phyloP scores from a whole-genome alignment of 129 eudicot species.

The Chrysanthemum makinoi region DNA sequence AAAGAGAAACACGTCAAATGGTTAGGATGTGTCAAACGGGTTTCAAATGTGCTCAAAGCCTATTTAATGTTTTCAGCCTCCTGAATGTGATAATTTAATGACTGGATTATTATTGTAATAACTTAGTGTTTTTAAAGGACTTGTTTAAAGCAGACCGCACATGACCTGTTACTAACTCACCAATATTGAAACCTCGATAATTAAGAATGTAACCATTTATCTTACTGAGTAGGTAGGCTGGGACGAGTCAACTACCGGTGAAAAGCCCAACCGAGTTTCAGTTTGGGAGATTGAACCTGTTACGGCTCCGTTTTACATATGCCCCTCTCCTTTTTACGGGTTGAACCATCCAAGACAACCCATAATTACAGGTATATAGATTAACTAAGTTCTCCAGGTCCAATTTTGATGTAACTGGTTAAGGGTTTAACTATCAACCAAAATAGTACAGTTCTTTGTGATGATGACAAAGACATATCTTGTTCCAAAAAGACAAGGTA shows the following conservation, averaged over 20 bases:
- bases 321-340: constrained; percentile 79
- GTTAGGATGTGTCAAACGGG: too few species aligned
- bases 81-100: too few species aligned
- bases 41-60: too few species aligned
- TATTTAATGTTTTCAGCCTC: too few species aligned
- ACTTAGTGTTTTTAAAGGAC: too few species aligned
- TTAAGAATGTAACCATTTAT: not conserved
- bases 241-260: constrained; percentile 97
- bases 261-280: constrained; percentile 82
- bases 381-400: too few species aligned
- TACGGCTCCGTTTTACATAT: constrained; percentile 92
- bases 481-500: too few species aligned
- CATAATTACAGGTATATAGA: constrained; percentile 64
- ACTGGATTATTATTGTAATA: too few species aligned
- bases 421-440: not conserved
- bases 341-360: constrained; percentile 79
- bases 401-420: not conserved
- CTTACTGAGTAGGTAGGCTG: constrained; percentile 70
- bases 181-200: too few species aligned
- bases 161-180: not conserved
- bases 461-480: too few species aligned
- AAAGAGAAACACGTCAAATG: too few species aligned
- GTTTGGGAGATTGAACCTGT: constrained; percentile 96
- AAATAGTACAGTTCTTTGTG: not conserved
- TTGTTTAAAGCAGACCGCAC: not conserved